Conservation (phyloP, 2,329 filamentous ascomycete genomes). For the Talaromyces sp. region DNA sequence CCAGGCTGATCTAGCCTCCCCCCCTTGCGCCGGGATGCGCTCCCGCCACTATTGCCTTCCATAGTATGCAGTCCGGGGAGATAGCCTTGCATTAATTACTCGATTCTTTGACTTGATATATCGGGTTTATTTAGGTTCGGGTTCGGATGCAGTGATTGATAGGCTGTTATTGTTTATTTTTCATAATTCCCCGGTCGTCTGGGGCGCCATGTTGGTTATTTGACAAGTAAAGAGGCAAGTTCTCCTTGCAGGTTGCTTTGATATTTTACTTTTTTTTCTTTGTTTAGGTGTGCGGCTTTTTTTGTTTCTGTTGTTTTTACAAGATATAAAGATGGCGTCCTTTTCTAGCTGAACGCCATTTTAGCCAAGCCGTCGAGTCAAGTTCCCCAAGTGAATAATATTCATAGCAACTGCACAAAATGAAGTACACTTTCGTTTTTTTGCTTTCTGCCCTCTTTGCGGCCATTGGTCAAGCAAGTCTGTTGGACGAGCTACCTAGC, state of each 20-base stretch:
- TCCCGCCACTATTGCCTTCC: neutral
- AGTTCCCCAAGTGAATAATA: neutral
- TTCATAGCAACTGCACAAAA: neutral
- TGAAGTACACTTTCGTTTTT: slow-evolving; percentile 1
- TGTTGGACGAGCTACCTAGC: slow-evolving; percentile 5
- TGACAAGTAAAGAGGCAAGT: neutral
- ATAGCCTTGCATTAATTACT: neutral
- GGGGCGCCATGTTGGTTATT: neutral
- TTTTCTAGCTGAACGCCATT: neutral
- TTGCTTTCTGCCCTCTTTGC: neutral
- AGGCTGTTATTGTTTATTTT: neutral
- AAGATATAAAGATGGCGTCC: neutral
- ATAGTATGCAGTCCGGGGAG: neutral
- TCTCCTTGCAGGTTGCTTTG: neutral
- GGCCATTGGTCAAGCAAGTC: neutral
- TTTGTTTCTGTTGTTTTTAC: neutral
- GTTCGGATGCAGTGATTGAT: neutral
- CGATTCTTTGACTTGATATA: neutral
- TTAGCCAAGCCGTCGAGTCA: neutral
- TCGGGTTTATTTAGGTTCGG: neutral
- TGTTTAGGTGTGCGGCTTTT: neutral
- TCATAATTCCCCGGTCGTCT: neutral
- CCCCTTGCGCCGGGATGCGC: neutral
- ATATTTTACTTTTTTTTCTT: neutral
- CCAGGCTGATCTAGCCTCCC: neutral